Percentiles rank a stretch among this genome's conserved stretches.
These are phyloP conservation scores for Microcos paniculata DNA, from an alignment of 345 rosid species.

Conservation along the genomic window DNA sequence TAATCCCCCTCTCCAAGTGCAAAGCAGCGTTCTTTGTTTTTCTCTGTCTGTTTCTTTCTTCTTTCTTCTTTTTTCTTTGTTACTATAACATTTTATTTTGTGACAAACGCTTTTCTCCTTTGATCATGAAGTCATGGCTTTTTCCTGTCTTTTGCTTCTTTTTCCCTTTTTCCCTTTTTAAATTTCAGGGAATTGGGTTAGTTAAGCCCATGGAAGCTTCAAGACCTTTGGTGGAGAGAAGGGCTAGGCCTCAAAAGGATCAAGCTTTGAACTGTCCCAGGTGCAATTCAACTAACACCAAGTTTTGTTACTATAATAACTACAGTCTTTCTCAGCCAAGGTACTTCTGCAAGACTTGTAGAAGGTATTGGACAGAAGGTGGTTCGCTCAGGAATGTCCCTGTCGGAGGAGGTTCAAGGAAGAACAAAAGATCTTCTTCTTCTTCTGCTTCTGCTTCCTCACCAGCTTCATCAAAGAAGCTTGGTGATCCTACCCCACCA, in stretches of 20 bases:
- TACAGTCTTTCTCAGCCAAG: slow-evolving; percentile 63
- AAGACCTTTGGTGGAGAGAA: slow-evolving; percentile 29
- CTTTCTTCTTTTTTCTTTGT: slow-evolving; percentile 8
- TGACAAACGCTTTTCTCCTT: slow-evolving; percentile 5
- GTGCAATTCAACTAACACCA: slow-evolving; percentile 52
- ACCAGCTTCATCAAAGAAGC: slow-evolving; percentile 28
- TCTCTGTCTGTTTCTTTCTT: slow-evolving; percentile 22
- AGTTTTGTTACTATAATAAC: slow-evolving; percentile 63
- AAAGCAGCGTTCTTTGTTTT: slow-evolving; percentile 22
- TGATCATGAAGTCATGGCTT: slow-evolving; percentile 30
- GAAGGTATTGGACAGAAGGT: slow-evolving; percentile 66
- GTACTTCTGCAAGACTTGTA: slow-evolving; percentile 57
- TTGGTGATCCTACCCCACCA: slow-evolving; percentile 22
- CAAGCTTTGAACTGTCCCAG: slow-evolving; percentile 54
- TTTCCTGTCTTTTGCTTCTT: slow-evolving; percentile 4
- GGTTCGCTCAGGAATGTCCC: slow-evolving; percentile 62
- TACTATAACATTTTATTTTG: not conserved
- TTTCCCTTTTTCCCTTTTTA: not conserved
- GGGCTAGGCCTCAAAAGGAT: slow-evolving; percentile 40
- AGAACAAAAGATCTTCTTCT: slow-evolving; percentile 44
- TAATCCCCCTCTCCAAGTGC: slow-evolving; percentile 21
- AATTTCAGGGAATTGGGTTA: slow-evolving; percentile 36
- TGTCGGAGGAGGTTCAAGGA: slow-evolving; percentile 63
- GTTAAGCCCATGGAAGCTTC: slow-evolving; percentile 40
- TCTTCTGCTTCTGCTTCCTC: slow-evolving; percentile 24